Evolutionary conservation across 495 filamentous ascomycete species (phyloP).

Genomic region (Halenospora varia): DNA sequence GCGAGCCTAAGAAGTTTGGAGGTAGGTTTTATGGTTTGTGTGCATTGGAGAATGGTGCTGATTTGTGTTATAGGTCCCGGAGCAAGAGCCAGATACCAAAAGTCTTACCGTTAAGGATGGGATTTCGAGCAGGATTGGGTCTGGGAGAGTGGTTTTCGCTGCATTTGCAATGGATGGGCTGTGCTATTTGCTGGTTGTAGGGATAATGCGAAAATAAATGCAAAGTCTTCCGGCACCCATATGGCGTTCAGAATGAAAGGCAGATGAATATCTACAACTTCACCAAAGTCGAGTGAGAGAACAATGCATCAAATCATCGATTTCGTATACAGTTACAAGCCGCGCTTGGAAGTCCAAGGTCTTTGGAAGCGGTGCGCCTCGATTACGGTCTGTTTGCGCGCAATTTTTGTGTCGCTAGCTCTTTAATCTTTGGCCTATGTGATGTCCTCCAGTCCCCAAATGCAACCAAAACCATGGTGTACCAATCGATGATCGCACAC

Average conservation of each 20-base stretch:
- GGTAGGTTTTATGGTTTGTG: conserved; percentile 44
- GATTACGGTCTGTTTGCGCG: too few relatives aligned
- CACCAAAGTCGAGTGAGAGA: not conserved
- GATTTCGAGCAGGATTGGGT: conserved; percentile 13
- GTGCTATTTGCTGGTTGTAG: conserved; percentile 23
- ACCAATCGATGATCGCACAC: too few relatives aligned
- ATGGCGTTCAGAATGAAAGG: conserved; percentile 1
- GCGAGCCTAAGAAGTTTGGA: conserved; percentile 79
- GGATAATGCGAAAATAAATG: conserved; percentile 26
- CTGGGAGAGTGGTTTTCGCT: conserved; percentile 26
- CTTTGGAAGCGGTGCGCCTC: too few relatives aligned
- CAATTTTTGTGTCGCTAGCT: too few relatives aligned
- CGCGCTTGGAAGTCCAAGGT: too few relatives aligned
- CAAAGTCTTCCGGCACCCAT: conserved; percentile 13
- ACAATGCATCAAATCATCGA: too few relatives aligned
- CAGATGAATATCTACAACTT: not conserved
- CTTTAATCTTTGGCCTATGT: too few relatives aligned
- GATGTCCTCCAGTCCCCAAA: too few relatives aligned
- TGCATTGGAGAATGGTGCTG: conserved; percentile 20
- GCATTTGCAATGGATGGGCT: conserved; percentile 29
- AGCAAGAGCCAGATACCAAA: conserved; percentile 96
- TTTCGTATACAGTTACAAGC: too few relatives aligned
- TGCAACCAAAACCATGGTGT: too few relatives aligned
- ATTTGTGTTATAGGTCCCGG: conserved; percentile 57
- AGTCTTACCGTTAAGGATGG: conserved; percentile 59